A percentile compares a stretch with the other conserved stretches of the same genome.
phyloP scores from a whole-genome alignment of 2,329 filamentous ascomycete species.

The Xylariomycetidae sp. region DNA sequence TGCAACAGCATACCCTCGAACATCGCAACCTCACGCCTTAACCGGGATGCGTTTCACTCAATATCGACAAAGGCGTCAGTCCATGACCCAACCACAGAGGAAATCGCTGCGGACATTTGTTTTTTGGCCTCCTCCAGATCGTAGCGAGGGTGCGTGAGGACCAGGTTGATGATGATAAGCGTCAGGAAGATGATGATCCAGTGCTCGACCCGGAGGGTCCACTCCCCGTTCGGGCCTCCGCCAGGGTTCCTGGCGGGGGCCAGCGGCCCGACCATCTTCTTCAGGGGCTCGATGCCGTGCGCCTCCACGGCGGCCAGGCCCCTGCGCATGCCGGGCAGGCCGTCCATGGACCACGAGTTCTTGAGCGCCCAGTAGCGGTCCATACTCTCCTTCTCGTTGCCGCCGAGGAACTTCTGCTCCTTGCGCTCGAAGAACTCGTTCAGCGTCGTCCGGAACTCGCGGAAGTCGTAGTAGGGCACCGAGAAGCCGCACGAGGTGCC shows the following conservation, averaged over 20 bases:
- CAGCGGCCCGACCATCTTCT: slow-evolving; percentile 35
- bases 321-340: slow-evolving; percentile 31
- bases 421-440: slow-evolving; percentile 29
- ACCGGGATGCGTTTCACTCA: too few relatives aligned
- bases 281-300: slow-evolving; percentile 29
- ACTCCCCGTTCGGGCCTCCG: slow-evolving; percentile 1
- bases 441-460: slow-evolving; percentile 29
- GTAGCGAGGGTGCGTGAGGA: slow-evolving; percentile 22
- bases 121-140: too few relatives aligned
- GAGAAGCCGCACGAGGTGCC: slow-evolving; percentile 36
- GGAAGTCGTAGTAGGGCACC: slow-evolving; percentile 35
- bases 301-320: slow-evolving; percentile 25
- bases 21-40: too few relatives aligned
- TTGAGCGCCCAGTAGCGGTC: slow-evolving; percentile 37
- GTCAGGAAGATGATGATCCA: slow-evolving; percentile 10
- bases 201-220: slow-evolving; percentile 8
- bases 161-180: slow-evolving; percentile 16
- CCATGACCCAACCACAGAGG: too few relatives aligned
- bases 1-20: too few relatives aligned
- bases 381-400: slow-evolving; percentile 32
- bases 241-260: slow-evolving; percentile 20
- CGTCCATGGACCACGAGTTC: slow-evolving; percentile 35
- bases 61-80: too few relatives aligned
- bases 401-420: slow-evolving; percentile 24
- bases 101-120: too few relatives aligned